Conservation (phyloP, 1,284 basidiomycete species). For the Schizophyllum commune region DNA sequence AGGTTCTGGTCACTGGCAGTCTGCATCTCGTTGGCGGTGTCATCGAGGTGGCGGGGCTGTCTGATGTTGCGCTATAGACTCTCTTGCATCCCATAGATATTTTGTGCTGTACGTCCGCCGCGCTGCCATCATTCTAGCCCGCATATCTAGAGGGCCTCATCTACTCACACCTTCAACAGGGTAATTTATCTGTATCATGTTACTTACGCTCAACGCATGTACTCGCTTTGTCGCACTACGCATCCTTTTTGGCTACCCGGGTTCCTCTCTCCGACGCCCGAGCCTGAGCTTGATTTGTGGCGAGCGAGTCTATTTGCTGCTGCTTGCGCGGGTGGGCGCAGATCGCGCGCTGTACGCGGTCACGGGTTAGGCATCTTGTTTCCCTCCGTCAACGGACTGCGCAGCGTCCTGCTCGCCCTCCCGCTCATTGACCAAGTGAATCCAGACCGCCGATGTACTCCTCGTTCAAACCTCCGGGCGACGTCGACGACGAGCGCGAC, state of each 20-base stretch:
- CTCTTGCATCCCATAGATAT: not conserved
- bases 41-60: constrained; percentile 82
- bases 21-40: constrained; percentile 93
- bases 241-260: no score
- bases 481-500: not conserved
- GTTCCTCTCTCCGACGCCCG: no score
- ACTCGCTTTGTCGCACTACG: no score
- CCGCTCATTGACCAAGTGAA: not conserved
- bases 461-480: not conserved
- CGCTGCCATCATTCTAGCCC: no score
- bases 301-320: not conserved
- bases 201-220: no score
- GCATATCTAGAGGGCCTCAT: no score
- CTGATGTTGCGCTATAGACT: constrained; percentile 46
- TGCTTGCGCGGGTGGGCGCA: not conserved
- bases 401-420: not conserved
- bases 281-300: no score
- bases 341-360: not conserved
- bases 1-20: constrained; percentile 87
- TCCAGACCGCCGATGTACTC: not conserved
- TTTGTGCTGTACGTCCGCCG: not conserved
- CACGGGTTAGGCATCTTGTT: not conserved
- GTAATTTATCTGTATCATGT: not conserved
- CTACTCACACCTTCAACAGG: not conserved
- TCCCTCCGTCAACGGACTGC: not conserved